phyloP scores from a whole-genome alignment of 225 moss, liverwort and hornwort genomes.

The Straminergon stramineum region DNA sequence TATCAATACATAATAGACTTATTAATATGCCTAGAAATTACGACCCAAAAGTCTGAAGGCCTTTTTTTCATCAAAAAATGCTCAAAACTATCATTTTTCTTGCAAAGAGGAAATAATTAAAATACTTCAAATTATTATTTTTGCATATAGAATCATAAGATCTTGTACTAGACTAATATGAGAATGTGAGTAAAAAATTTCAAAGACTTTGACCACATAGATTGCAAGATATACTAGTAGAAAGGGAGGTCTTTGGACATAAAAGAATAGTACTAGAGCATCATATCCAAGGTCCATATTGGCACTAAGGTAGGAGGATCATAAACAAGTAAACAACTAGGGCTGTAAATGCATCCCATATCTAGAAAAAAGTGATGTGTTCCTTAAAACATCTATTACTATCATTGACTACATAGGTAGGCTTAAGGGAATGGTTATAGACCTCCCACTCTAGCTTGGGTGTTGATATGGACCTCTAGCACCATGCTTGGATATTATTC shows the following conservation, averaged over 20 bases:
- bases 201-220: background rate
- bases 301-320: accelerated
- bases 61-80: too few relatives aligned
- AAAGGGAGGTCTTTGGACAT: background rate
- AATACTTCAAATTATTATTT: too few relatives aligned
- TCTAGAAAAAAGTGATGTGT: background rate
- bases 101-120: too few relatives aligned
- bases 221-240: background rate
- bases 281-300: background rate
- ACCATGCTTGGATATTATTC: background rate
- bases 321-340: background rate
- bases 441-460: too few relatives aligned
- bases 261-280: accelerated
- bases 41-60: too few relatives aligned
- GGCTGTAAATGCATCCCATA: background rate
- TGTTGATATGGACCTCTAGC: background rate
- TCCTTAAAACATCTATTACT: background rate
- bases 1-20: too few relatives aligned
- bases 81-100: too few relatives aligned
- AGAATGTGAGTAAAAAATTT: background rate
- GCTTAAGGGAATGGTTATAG: background rate
- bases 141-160: too few relatives aligned
- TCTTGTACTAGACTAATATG: too few relatives aligned
- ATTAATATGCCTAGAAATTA: too few relatives aligned
- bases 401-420: background rate